Evolutionary conservation across 768 basidiomycete genomes (phyloP).

Genomic region (Gloeophyllum trabeum): DNA sequence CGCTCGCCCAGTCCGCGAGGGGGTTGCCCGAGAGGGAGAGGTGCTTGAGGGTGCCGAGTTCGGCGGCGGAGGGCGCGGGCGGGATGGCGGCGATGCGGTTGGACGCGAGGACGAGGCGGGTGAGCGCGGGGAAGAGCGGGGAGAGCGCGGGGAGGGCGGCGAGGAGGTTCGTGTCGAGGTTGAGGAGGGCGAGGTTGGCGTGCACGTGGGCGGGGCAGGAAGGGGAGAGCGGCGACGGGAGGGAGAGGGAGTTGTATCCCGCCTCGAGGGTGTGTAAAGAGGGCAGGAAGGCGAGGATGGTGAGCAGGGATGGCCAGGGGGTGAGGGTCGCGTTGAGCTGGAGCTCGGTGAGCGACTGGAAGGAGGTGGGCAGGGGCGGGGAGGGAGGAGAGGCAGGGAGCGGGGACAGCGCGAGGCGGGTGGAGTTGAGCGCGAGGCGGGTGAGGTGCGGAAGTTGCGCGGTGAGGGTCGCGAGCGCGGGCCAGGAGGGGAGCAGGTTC

Average conservation of each 20-base stretch:
- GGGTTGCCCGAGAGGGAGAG: conserved; percentile 56
- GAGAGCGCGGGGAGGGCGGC: no score
- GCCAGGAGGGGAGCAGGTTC: conserved; percentile 67
- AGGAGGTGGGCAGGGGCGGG: conserved; percentile 26
- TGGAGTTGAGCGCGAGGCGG: conserved; percentile 61
- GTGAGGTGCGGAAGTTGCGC: conserved; percentile 49
- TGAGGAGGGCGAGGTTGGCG: conserved; percentile 37
- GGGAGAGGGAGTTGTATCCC: conserved; percentile 63
- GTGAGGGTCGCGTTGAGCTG: conserved; percentile 67
- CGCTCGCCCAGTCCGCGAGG: conserved; percentile 43
- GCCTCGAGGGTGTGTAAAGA: conserved; percentile 46
- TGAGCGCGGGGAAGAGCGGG: no score
- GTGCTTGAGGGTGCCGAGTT: conserved; percentile 33
- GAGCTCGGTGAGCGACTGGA: conserved; percentile 45
- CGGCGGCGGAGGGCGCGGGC: conserved; percentile 7
- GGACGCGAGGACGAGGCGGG: conserved; percentile 52
- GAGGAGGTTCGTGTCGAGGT: conserved; percentile 63
- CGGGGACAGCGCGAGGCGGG: no score
- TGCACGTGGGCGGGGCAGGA: conserved; percentile 18
- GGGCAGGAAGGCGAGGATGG: conserved; percentile 41
- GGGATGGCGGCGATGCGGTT: conserved; percentile 49
- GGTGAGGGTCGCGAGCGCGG: conserved; percentile 50
- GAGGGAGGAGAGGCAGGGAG: conserved; percentile 28
- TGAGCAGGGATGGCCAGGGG: conserved; percentile 56
- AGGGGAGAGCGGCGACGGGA: no score